Base-by-base conservation (phyloP, 805 yeast genomes). In the Lachancea dasiensis region DNA sequence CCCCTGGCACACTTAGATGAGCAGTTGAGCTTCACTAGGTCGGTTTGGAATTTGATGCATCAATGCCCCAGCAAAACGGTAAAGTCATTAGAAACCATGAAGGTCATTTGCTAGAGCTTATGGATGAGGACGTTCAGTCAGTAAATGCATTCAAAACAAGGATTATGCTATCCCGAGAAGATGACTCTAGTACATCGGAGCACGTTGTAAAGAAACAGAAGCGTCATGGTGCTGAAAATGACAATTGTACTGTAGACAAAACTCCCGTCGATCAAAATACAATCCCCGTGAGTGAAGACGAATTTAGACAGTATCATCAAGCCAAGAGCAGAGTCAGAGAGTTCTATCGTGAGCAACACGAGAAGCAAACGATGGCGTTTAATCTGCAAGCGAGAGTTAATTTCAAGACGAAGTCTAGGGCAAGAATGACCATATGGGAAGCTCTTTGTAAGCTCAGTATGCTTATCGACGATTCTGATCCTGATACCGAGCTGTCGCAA, bases 401-500 rank as follows among this genome's bases (percentile, higher is more conserved):
- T 56, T 80, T 80, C 64, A 79, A 79, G 55, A 73, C 86, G 5
- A 77, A 79, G 50, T 65, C 72, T 6, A 56, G 86, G 48, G 86
- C 81, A 36, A 64, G 70, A 36, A 77, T 80, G 82, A 65, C 81
- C 1, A 69, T 80, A 5, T 80, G 87, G 87, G 85, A 77, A 41
- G 86, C 85, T 0, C 54, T 80, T 11, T 73, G 73, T 38, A 73
- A 72, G 43, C 61, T 80, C 26, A 80, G 79, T 51, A 72, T 74
- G 45, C 59, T 80, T 14, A 65, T 80, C 17, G 87, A 80, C 53
- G 86, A 80, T 36, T 73, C 81, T 36, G 87, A 80, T 53, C 87
- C 87, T 0, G 87, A 80, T 54, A 80, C 86, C 0, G 84, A 79
- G 51, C 62, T 80, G 16, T 77, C 85, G 0, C 86, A 80, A 49